Conservation (phyloP, 805 yeast genomes). For the Suhomyces kilbournensis region DNA sequence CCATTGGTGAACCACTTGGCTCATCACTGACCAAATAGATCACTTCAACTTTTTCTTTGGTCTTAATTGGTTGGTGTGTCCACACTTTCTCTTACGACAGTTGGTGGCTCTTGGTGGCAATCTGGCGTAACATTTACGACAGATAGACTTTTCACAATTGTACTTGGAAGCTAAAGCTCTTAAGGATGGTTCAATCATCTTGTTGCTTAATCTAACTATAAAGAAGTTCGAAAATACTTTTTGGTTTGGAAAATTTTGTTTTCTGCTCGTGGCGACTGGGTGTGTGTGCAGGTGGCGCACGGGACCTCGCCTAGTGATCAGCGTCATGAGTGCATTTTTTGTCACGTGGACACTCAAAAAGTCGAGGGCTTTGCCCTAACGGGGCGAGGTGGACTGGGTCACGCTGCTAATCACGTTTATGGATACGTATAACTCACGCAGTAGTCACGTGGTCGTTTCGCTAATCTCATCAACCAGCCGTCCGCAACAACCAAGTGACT, state of each 20-base stretch:
- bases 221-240: constrained; percentile 1
- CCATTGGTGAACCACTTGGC: not conserved
- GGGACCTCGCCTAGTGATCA: not conserved
- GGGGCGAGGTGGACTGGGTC: not conserved
- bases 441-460: not conserved
- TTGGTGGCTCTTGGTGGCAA: constrained; percentile 99
- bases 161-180: constrained; percentile 98
- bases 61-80: constrained; percentile 99
- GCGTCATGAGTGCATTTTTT: not conserved
- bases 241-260: constrained; percentile 5
- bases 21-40: constrained; percentile 29
- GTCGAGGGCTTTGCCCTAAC: not conserved
- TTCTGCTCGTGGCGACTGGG: not conserved
- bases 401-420: not conserved
- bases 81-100: constrained; percentile 99
- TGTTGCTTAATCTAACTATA: constrained; percentile 11
- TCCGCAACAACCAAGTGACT: not conserved
- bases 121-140: constrained; percentile 99
- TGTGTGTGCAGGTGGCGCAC: not conserved
- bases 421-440: not conserved
- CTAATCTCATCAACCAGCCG: not conserved
- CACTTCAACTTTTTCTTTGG: constrained; percentile 99
- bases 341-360: not conserved
- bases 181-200: constrained; percentile 97
- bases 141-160: constrained; percentile 99